A percentile compares a stretch with the other conserved stretches of the same genome.
phyloP scores from a whole-genome alignment of 106 monocot genomes.

The Acorus gramineus region DNA sequence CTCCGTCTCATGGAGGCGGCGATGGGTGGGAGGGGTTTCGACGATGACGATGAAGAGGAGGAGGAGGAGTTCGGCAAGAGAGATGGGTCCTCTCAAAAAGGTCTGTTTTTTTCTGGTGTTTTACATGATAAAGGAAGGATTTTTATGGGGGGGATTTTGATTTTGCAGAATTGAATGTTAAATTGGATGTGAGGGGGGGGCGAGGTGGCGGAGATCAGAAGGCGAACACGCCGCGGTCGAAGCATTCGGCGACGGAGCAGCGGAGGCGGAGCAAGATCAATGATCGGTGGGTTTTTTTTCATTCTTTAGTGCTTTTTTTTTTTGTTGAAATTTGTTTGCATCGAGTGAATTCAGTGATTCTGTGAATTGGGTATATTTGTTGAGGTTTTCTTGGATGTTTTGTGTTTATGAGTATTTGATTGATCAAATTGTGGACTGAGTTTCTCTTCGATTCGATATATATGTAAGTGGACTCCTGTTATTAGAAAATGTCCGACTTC shows the following conservation, averaged over 20 bases:
- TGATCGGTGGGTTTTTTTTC: conserved; percentile 29
- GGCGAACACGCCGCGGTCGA: conserved; percentile 55
- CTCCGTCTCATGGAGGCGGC: neutral
- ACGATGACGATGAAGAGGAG: conserved; percentile 7
- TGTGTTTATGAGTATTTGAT: too few species aligned
- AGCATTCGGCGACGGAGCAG: conserved; percentile 82
- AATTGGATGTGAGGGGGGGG: conserved; percentile 27
- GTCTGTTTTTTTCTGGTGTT: conserved; percentile 1
- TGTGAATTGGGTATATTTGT: too few species aligned
- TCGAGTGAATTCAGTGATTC: too few species aligned
- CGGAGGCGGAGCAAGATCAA: conserved; percentile 76
- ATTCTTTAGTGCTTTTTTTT: too few species aligned
- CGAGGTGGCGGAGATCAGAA: conserved; percentile 25
- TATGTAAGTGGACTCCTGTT: too few species aligned
- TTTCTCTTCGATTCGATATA: too few species aligned
- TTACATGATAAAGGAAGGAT: neutral
- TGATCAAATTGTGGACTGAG: too few species aligned
- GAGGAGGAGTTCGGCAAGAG: conserved; percentile 1
- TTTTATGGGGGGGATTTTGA: neutral
- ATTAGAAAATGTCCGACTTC: too few species aligned
- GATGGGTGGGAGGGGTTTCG: neutral
- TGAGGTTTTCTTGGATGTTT: too few species aligned
- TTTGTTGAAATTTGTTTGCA: too few species aligned
- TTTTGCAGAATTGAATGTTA: conserved; percentile 27
- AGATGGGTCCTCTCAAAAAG: conserved; percentile 23